phyloP scores from a whole-genome alignment of 169 alveolate genomes.

The Plasmodium vivax region DNA sequence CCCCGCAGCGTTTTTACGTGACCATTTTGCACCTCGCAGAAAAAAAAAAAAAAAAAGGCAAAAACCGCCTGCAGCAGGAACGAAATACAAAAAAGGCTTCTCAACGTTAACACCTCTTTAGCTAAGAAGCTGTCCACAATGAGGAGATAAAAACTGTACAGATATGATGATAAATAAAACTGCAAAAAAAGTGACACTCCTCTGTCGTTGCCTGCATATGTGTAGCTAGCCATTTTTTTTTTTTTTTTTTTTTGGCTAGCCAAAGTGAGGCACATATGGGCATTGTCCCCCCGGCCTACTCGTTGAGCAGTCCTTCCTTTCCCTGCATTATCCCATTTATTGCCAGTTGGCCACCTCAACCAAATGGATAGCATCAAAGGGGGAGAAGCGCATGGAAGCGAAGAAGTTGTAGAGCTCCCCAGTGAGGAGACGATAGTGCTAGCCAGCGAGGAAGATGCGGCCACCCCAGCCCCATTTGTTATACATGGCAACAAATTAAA shows the following conservation, averaged over 20 bases:
- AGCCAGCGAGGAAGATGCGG: neutral
- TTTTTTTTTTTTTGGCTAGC: neutral
- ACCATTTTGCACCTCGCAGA: neutral
- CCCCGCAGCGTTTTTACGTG: neutral
- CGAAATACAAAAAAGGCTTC: neutral
- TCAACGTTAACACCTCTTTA: neutral
- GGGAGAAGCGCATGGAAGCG: neutral
- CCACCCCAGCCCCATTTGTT: neutral
- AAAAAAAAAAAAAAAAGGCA: conserved; percentile 1
- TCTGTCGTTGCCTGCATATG: neutral
- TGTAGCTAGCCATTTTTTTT: neutral
- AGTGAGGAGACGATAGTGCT: neutral
- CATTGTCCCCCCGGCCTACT: neutral
- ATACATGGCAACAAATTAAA: conserved; percentile 1
- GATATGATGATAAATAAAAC: neutral
- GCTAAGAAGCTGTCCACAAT: neutral
- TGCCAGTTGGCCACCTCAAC: neutral
- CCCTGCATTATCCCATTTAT: neutral
- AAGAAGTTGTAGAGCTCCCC: neutral
- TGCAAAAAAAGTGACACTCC: neutral
- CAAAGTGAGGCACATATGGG: neutral
- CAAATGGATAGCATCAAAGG: neutral
- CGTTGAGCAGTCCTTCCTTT: neutral
- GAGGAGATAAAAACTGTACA: neutral
- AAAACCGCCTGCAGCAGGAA: neutral